Evolutionary conservation across 2,329 filamentous ascomycete genomes (phyloP).

Genomic region (Alternaria angustiovoidea): DNA sequence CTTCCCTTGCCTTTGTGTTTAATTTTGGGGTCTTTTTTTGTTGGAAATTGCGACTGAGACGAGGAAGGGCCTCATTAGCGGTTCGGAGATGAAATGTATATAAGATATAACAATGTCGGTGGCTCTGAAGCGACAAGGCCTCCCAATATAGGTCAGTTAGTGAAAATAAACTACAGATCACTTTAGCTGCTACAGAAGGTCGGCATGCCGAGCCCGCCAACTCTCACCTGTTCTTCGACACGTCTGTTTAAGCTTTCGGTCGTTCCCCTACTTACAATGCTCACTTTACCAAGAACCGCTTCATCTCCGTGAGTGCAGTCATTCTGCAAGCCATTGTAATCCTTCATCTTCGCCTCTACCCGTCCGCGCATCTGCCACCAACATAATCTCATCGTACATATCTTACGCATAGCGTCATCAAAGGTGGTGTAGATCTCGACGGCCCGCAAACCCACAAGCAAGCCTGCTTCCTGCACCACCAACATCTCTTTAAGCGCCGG

Average conservation of each 20-base stretch:
- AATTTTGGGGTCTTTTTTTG: background rate
- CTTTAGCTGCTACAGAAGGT: background rate
- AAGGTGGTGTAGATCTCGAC: background rate
- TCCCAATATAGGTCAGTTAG: background rate
- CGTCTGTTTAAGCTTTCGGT: constrained; percentile 12
- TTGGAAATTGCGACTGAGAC: background rate
- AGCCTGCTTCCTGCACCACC: constrained; percentile 3
- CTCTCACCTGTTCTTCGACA: background rate
- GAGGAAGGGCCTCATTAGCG: background rate
- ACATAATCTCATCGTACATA: background rate
- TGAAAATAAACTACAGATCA: background rate
- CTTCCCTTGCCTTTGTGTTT: background rate
- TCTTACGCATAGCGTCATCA: background rate
- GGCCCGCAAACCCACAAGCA: constrained; percentile 6
- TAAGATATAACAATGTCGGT: background rate
- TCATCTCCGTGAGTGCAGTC: constrained; percentile 14
- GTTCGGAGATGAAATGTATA: background rate
- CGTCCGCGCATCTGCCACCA: constrained; percentile 6
- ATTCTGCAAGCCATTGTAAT: constrained; percentile 12
- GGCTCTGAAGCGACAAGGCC: background rate
- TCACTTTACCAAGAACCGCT: constrained; percentile 11
- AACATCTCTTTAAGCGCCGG: background rate
- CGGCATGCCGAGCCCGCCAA: background rate
- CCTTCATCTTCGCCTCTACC: constrained; percentile 13
- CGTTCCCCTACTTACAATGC: background rate